Evolutionary conservation across 2,329 filamentous ascomycete genomes (phyloP), one percentile per base, ranked within the genome.

Genomic region (Ascochyta fabae): DNA sequence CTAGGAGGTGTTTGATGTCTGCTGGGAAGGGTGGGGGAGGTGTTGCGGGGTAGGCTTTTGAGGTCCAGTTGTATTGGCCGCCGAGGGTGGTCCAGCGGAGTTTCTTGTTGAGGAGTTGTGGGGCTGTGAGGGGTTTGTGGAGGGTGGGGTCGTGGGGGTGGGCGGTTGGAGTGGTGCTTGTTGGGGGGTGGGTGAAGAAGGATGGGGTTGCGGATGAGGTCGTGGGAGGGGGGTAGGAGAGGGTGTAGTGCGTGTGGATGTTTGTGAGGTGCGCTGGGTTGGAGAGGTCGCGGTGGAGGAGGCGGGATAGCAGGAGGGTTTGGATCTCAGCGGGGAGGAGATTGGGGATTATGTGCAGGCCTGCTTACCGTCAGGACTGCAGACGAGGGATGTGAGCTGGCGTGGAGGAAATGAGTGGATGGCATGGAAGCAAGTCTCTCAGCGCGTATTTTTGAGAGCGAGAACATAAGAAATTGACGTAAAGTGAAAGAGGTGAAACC

Each of bases 51-150:
- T 98, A 98, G 12, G 85, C 79, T 63, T 96, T 93, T 53, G 86
- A 85, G 0, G 92, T 96, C 95, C 94, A 98, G 78, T 98, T 91
- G 75, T 98, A 98, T 74, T 98, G 95, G 0, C 92, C 94, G 45
- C 95, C 95, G 3, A 99, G 84, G 0, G 94, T 98, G 38, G 96
- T 85, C 95, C 95, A 99, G 64, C 94, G 91, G 23, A 98, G 83
- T 59, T 91, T 93, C 60, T 88, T 89, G 53, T 88, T 85, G 39
- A 98, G 81, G 27, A 94, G 85, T 68, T 88, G 87, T 44, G 84
- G 80, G 48, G 90, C 80, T 2, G 85, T 83, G 9, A 97, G 79
- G 2, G 91, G 83, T 58, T 88, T 90, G 76, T 97, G 93, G n/a
- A 92, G 77, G 0, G 74, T 61, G 0, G 89, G 81, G 66, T 96